Evolutionary conservation across 352 stramenopile genomes (phyloP).

Genomic region (Globisporangium carolinianum): DNA sequence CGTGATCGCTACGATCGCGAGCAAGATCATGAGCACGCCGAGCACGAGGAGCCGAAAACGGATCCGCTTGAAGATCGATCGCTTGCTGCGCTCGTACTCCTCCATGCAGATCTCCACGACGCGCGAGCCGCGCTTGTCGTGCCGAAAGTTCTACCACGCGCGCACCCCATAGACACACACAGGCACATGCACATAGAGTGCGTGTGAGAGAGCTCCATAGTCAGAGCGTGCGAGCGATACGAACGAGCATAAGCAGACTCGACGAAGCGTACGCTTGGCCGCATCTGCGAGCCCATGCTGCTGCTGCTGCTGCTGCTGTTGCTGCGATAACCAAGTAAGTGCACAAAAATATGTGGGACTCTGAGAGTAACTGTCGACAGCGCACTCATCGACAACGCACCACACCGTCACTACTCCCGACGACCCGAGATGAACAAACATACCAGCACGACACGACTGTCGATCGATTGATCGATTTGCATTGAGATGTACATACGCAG

Average conservation of each 20-base stretch:
- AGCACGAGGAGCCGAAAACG: constrained; percentile 53
- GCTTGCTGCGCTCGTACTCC: constrained; percentile 71
- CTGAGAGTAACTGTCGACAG: too few species aligned
- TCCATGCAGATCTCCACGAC: constrained; percentile 67
- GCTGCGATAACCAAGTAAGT: too few species aligned
- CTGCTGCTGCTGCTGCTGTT: constrained; percentile 8
- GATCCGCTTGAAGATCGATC: constrained; percentile 67
- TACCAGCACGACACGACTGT: too few species aligned
- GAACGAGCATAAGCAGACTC: neutral
- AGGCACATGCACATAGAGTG: neutral
- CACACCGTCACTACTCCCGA: too few species aligned
- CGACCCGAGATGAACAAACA: too few species aligned
- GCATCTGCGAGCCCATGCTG: constrained; percentile 46
- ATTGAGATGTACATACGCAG: too few species aligned
- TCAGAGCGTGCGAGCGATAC: neutral
- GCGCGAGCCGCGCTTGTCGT: constrained; percentile 45
- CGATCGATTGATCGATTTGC: too few species aligned
- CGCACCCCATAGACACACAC: neutral
- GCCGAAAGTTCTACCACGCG: constrained; percentile 49
- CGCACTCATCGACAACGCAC: too few species aligned
- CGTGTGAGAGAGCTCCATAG: neutral
- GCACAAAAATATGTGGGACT: too few species aligned
- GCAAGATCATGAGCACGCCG: constrained; percentile 40
- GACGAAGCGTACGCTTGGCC: constrained; percentile 33
- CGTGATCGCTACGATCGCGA: constrained; percentile 34